A percentile compares a stretch with the other conserved stretches of the same genome.
These are phyloP conservation scores for Takashimella koratensis DNA, from an alignment of 1,284 basidiomycete genomes.

Conservation along the genomic window DNA sequence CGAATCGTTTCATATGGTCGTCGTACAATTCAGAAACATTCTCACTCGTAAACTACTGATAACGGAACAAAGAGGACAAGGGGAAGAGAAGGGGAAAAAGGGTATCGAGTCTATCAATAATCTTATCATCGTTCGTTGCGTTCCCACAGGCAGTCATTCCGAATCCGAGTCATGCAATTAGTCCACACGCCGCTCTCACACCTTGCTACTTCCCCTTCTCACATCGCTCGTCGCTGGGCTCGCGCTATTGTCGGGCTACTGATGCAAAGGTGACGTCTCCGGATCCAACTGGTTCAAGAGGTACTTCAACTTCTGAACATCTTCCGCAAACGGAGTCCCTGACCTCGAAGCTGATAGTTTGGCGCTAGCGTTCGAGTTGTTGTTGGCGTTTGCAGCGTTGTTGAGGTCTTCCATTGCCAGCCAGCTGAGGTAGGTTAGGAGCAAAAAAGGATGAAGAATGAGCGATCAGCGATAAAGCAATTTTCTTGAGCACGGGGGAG, in stretches of 20 bases:
- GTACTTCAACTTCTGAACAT: conserved; percentile 35
- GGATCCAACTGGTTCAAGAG: conserved; percentile 33
- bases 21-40: background rate
- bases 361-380: conserved; percentile 1
- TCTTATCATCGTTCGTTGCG: too few species aligned
- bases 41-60: background rate
- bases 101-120: too few species aligned
- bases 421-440: conserved; percentile 23
- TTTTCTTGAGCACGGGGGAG: background rate
- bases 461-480: background rate
- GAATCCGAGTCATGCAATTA: too few species aligned
- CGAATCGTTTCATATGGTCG: too few species aligned
- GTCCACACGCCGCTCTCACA: too few species aligned
- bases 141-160: too few species aligned
- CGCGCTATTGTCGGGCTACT: too few species aligned
- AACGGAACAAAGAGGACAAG: too few species aligned
- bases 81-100: too few species aligned
- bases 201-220: too few species aligned
- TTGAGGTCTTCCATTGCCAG: conserved; percentile 41
- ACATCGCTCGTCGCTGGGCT: too few species aligned
- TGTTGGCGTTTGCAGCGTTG: conserved; percentile 5
- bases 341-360: conserved; percentile 19
- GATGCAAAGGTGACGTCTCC: conserved; percentile 21
- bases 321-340: conserved; percentile 29
- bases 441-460: background rate